These are phyloP conservation scores for Dendrobium chrysotoxum DNA, from an alignment of 106 monocot species.

Conservation along the genomic window DNA sequence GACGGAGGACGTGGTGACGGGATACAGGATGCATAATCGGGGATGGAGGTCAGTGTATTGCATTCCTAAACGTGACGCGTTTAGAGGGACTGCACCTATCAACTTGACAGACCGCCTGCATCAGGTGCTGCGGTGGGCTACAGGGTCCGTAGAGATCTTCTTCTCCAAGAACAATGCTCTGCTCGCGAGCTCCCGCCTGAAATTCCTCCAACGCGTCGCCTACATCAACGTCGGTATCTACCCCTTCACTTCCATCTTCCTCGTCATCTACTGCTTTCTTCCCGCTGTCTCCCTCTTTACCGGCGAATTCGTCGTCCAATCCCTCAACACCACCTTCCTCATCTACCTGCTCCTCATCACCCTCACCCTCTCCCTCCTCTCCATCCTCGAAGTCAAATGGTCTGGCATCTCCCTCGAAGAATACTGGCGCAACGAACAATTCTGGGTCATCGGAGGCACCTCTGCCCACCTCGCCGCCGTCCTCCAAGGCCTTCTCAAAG, in stretches of 20 bases:
- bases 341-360: constrained; percentile 80
- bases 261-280: constrained; percentile 77
- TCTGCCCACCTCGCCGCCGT: constrained; percentile 87
- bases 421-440: constrained; percentile 91
- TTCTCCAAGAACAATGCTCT: constrained; percentile 81
- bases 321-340: constrained; percentile 66
- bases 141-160: constrained; percentile 93
- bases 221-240: constrained; percentile 93
- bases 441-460: constrained; percentile 91
- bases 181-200: constrained; percentile 49
- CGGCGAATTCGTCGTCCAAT: constrained; percentile 72
- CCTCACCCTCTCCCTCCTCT: constrained; percentile 52
- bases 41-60: constrained; percentile 82
- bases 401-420: constrained; percentile 79
- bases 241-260: constrained; percentile 93
- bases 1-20: constrained; percentile 92
- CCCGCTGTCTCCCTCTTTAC: constrained; percentile 85
- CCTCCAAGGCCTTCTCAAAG: constrained; percentile 33
- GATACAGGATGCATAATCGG: constrained; percentile 91
- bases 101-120: constrained; percentile 89
- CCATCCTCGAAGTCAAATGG: constrained; percentile 86
- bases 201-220: constrained; percentile 78
- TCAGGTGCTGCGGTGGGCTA: constrained; percentile 85
- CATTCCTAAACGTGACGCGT: constrained; percentile 76
- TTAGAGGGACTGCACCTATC: constrained; percentile 81